Evolutionary conservation across 179 eudicot genomes (phyloP), one percentile per base, ranked within the genome.

Genomic region (Spinacia oleracea): DNA sequence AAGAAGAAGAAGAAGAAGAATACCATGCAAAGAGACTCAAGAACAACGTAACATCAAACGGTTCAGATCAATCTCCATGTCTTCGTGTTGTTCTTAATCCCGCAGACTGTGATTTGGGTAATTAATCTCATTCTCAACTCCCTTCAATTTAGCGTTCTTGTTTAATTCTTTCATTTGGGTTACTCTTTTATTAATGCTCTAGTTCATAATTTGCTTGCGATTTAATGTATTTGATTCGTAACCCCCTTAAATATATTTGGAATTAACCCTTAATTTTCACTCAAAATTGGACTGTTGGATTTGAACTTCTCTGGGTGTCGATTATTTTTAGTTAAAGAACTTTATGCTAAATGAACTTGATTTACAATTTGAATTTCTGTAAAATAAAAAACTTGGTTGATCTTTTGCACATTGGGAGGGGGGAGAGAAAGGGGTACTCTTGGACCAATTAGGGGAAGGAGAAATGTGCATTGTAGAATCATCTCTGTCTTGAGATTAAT

Each of bases 21-120:
- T 82, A 76, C 1, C 21, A 27, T 48, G 0, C 73, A 11, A 88
- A 86, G 79, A 86, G 78, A 69, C n/a, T 32, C 7, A 87, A 77
- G 70, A 48, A 65, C 67, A 0, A 65, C 62, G 0, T 1, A 40
- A 25, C 66, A 15, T 58, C 77, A n/a, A n/a, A n/a, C n/a, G n/a
- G n/a, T n/a, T n/a, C n/a, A 3, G 40, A 51, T 58, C 11, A 58
- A 27, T 27, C 73, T 58, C 66, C 77, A 1, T 38, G 14, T 14
- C 72, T 63, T 2, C 9, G 82, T 5, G 87, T 86, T 34, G 78
- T 73, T 16, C 91, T 89, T 75, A 89, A 89, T 58, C 91, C 88
- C 21, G 88, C 91, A 35, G 92, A 89, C 74, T 88, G 87, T 79
- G 82, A 85, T 83, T 77, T 86, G 53, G 89, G 91, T 87, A 72